A percentile compares a stretch with the other conserved stretches of the same genome.
phyloP scores from a whole-genome alignment of 768 basidiomycete genomes.

The Amanita inopinata region DNA sequence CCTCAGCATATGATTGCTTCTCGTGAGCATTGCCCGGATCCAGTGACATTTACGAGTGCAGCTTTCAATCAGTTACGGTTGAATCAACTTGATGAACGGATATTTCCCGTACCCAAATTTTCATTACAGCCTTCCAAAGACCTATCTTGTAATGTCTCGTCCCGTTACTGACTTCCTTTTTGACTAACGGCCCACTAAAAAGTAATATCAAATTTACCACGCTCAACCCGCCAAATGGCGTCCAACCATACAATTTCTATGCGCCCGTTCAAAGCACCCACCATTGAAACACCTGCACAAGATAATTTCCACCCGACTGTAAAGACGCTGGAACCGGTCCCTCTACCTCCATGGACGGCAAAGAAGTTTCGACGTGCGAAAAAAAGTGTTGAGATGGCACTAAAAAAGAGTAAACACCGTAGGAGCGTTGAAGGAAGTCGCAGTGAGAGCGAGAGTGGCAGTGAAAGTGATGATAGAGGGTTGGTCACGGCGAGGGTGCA shows the following conservation, averaged over 20 bases:
- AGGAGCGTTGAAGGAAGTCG: not conserved
- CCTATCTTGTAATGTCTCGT: conserved; percentile 26
- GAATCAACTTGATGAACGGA: conserved; percentile 54
- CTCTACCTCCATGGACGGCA: conserved; percentile 23
- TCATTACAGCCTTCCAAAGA: conserved; percentile 28
- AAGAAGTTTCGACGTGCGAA: conserved; percentile 32
- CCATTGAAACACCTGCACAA: conserved; percentile 20
- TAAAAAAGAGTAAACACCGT: conserved; percentile 6
- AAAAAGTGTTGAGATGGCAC: conserved; percentile 18
- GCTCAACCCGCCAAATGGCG: conserved; percentile 31
- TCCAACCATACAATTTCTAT: conserved; percentile 32
- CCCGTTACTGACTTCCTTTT: not conserved
- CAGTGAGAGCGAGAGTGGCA: conserved; percentile 1
- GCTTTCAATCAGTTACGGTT: conserved; percentile 67
- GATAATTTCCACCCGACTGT: conserved; percentile 33
- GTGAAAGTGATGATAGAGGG: not conserved
- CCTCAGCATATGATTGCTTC: conserved; percentile 70
- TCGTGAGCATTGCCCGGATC: conserved; percentile 47
- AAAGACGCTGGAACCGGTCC: conserved; percentile 15
- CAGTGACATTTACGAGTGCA: conserved; percentile 64
- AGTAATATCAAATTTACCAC: conserved; percentile 39
- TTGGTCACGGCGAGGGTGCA: not conserved
- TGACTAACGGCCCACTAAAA: conserved; percentile 2
- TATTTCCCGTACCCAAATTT: conserved; percentile 66
- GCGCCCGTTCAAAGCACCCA: conserved; percentile 37